phyloP scores from a whole-genome alignment of 139 green algal species.

The Chlorokybus atmophyticus region DNA sequence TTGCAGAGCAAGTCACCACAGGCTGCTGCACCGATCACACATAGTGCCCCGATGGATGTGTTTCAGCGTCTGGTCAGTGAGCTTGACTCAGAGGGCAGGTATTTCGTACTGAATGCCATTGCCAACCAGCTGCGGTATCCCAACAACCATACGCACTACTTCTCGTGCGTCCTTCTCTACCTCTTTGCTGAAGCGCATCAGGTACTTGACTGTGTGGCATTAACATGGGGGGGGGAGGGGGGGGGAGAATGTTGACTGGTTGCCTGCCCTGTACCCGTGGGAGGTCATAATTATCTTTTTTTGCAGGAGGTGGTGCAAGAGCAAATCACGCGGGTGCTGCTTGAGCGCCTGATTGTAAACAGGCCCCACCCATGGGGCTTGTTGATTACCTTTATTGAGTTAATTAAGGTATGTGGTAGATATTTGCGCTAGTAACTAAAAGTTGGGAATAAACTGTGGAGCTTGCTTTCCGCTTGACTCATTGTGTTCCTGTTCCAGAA shows the following conservation, averaged over 20 bases:
- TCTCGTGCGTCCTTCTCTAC: conserved; percentile 81
- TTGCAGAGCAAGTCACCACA: conserved; percentile 27
- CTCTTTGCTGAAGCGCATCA: conserved; percentile 71
- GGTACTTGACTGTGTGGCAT: background rate
- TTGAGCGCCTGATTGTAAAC: conserved; percentile 98
- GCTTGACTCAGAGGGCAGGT: conserved; percentile 79
- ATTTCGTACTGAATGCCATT: conserved; percentile 90
- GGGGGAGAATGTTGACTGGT: conserved; percentile 32
- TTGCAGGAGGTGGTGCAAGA: conserved; percentile 58
- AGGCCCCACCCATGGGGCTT: conserved; percentile 79
- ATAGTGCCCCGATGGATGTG: conserved; percentile 56
- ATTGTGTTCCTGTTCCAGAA: conserved; percentile 58
- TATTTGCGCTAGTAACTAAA: background rate
- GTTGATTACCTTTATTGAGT: conserved; percentile 99
- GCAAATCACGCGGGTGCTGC: conserved; percentile 94
- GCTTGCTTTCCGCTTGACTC: too few species aligned
- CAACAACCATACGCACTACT: conserved; percentile 98
- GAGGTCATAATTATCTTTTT: background rate
- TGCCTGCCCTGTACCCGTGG: too few species aligned
- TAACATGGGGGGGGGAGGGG: conserved; percentile 5
- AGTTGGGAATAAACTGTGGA: too few species aligned
- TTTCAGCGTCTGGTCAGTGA: conserved; percentile 54
- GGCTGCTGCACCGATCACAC: conserved; percentile 24
- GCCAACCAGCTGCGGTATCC: conserved; percentile 98
- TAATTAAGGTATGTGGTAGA: conserved; percentile 67